phyloP scores from a whole-genome alignment of 1,284 basidiomycete genomes.

The Ustilago nuda region DNA sequence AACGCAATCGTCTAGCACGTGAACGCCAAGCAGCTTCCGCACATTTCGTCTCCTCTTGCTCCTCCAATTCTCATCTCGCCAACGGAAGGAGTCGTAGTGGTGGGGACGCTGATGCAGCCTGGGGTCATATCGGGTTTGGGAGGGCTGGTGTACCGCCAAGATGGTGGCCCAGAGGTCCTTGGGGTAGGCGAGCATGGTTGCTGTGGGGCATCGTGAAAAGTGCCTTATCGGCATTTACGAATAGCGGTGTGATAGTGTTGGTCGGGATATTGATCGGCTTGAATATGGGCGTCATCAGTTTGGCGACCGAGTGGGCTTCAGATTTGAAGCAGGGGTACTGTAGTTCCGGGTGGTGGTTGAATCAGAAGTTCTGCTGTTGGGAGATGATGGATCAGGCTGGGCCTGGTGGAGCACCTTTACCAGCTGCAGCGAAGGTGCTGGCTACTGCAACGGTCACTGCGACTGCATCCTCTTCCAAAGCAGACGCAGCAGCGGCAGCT shows the following conservation, averaged over 20 bases:
- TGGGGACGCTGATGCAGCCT: slow-evolving; percentile 33
- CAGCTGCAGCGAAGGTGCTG: slow-evolving; percentile 43
- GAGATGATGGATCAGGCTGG: slow-evolving; percentile 72
- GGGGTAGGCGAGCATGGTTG: slow-evolving; percentile 51
- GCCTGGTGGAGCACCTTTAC: slow-evolving; percentile 55
- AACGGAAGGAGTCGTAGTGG: slow-evolving; percentile 37
- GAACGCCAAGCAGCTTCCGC: slow-evolving; percentile 48
- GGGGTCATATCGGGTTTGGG: slow-evolving; percentile 39
- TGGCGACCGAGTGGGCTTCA: slow-evolving; percentile 96
- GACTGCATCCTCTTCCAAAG: slow-evolving; percentile 14
- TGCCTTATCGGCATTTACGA: slow-evolving; percentile 54
- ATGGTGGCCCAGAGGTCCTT: slow-evolving; percentile 49
- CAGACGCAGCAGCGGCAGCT: slow-evolving; percentile 5
- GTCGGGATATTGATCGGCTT: slow-evolving; percentile 87
- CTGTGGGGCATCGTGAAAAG: slow-evolving; percentile 52
- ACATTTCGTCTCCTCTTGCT: slow-evolving; percentile 40
- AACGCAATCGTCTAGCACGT: slow-evolving; percentile 62
- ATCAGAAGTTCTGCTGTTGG: slow-evolving; percentile 98
- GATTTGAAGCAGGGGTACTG: slow-evolving; percentile 98
- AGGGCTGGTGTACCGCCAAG: slow-evolving; percentile 46
- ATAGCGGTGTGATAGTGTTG: slow-evolving; percentile 65
- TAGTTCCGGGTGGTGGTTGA: slow-evolving; percentile 96
- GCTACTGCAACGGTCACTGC: slow-evolving; percentile 42
- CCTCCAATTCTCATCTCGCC: slow-evolving; percentile 51
- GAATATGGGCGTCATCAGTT: slow-evolving; percentile 93